Base-by-base conservation (phyloP, 2,329 filamentous ascomycete genomes). In the Diaporthe humulicola region DNA sequence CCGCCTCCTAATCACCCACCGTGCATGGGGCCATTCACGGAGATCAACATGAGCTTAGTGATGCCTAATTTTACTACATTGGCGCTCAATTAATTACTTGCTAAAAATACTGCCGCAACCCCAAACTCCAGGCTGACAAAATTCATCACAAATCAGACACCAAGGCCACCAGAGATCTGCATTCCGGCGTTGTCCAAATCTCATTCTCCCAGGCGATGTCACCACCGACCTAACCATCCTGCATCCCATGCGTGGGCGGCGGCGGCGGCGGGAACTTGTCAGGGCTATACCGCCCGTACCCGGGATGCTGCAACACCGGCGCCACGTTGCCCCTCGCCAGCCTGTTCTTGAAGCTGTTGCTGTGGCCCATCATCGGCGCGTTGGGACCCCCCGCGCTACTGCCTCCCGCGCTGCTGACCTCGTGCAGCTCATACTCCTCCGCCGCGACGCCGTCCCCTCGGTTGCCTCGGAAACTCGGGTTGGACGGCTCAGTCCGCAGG, bases 391-490 rank as follows among this genome's bases (percentile, higher is more conserved):
- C 80, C 7, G 67, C 66, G 19, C 77, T 71, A n/a, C 73, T 72
- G 14, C 76, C 73, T 6, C 61, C 60, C 25, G 72, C 77, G 73
- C 60, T 60, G 42, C 86, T 82, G 0, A 88, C 87, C 72, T 87
- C 83, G 40, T 86, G 83, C 79, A 90, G 81, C 81, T 90, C 89
- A 71, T 88, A 90, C 5, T 83, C 82, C 75, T 89, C 87, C 12
- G 79, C 79, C 1, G 75, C 69, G 74, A 80, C 12, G 78, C 79
- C 76, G 40, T 52, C 61, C 33, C 30, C 45, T 30, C 57, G 48
- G 69, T 77, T 74, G 36, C 79, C 78, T n/a, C 75, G 76, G 5
- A 84, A 77, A 57, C 78, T 81, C 28, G 72, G 73, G 38, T 79
- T 77, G 14, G 81, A 82, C 19, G 71, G 60, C 70, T 81, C 81